Evolutionary conservation across 2,329 filamentous ascomycete species (phyloP).

Genomic region (Akanthomyces muscarius): DNA sequence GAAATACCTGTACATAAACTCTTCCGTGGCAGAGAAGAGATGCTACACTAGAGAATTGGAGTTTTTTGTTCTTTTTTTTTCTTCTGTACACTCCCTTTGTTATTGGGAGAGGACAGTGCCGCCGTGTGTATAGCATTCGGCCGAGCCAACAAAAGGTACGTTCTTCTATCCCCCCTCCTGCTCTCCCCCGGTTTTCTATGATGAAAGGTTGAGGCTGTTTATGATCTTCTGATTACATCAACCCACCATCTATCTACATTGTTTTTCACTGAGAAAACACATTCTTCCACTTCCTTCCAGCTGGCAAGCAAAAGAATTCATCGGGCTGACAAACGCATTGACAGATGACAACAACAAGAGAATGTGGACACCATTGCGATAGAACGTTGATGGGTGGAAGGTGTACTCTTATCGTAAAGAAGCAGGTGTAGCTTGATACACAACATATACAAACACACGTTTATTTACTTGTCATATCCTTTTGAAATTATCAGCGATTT

Average conservation of each 20-base stretch:
- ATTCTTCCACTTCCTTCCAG: background rate
- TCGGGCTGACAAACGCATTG: background rate
- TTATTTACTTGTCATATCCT: constrained; percentile 5
- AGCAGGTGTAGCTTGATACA: background rate
- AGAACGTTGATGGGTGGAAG: background rate
- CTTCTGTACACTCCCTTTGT: constrained; percentile 23
- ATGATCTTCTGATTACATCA: constrained; percentile 40
- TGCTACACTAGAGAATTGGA: constrained; percentile 41
- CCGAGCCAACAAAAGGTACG: constrained; percentile 19
- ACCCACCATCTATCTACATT: constrained; percentile 31
- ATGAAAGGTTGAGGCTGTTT: constrained; percentile 47
- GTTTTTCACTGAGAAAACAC: constrained; percentile 18
- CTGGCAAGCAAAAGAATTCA: background rate
- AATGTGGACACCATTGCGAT: background rate
- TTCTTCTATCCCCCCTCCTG: constrained; percentile 6
- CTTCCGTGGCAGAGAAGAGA: constrained; percentile 31
- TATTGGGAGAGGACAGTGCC: constrained; percentile 17
- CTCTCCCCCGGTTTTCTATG: constrained; percentile 28
- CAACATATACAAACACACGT: background rate
- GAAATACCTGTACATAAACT: constrained; percentile 34
- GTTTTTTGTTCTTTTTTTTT: constrained; percentile 32
- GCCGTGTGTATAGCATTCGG: background rate
- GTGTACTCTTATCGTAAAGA: background rate
- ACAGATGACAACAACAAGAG: background rate
- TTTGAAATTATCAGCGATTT: constrained; percentile 1